Evolutionary conservation across 345 rosid species (phyloP).

Genomic region (Salix exigua): DNA sequence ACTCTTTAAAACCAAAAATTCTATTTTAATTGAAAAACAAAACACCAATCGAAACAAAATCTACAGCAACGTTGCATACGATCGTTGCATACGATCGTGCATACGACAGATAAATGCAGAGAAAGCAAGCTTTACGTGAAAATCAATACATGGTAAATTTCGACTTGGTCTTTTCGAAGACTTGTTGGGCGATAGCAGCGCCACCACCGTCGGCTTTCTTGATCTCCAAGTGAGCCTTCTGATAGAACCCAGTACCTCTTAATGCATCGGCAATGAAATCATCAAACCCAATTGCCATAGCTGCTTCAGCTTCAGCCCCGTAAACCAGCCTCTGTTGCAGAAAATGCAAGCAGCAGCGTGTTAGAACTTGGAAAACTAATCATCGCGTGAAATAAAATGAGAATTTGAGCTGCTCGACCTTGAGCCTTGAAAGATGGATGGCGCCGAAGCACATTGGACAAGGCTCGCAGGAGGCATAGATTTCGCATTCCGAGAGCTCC

Average conservation of each 20-base stretch:
- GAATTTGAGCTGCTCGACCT: slow-evolving; percentile 33
- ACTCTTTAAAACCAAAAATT: too few species aligned
- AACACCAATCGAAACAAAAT: too few species aligned
- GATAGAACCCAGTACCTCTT: slow-evolving; percentile 63
- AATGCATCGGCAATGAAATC: slow-evolving; percentile 74
- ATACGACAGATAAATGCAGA: neutral
- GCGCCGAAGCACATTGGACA: slow-evolving; percentile 90
- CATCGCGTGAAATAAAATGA: neutral
- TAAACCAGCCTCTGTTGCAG: slow-evolving; percentile 61
- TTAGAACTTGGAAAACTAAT: neutral
- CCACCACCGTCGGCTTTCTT: slow-evolving; percentile 68
- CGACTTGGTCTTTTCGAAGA: slow-evolving; percentile 77
- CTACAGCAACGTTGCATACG: too few species aligned
- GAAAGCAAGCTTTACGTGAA: neutral
- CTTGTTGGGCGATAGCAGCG: slow-evolving; percentile 81
- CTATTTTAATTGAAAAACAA: too few species aligned
- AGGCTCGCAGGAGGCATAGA: slow-evolving; percentile 72
- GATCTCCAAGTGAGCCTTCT: slow-evolving; percentile 72
- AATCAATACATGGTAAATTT: slow-evolving; percentile 67
- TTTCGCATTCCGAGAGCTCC: slow-evolving; percentile 72
- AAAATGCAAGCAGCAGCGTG: neutral
- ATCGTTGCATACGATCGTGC: too few species aligned
- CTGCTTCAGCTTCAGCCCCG: slow-evolving; percentile 86
- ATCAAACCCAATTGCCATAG: slow-evolving; percentile 80
- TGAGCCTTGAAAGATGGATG: slow-evolving; percentile 65